phyloP scores from a whole-genome alignment of 345 rosid species.

The Euclidium syriacum region DNA sequence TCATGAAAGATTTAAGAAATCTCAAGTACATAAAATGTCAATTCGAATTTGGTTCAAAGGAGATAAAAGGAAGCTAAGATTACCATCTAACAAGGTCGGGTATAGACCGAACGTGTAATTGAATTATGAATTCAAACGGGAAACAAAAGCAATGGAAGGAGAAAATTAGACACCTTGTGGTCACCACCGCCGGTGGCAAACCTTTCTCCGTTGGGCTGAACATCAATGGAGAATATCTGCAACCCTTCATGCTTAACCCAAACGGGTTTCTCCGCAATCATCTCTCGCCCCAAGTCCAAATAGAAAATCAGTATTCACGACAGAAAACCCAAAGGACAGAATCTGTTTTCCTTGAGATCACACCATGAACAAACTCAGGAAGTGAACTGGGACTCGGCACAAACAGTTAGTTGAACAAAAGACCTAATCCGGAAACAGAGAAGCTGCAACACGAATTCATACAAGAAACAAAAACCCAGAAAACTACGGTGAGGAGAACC shows the following conservation, averaged over 20 bases:
- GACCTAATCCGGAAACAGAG: not conserved
- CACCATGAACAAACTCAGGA: not conserved
- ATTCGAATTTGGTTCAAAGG: not conserved
- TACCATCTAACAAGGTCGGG: not conserved
- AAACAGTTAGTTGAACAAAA: not conserved
- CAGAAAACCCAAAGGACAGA: not conserved
- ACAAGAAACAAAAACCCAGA: constrained; percentile 11
- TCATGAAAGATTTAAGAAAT: not conserved
- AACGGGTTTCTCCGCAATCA: constrained; percentile 94
- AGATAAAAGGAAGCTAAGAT: not conserved
- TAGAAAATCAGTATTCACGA: not conserved
- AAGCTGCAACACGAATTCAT: not conserved
- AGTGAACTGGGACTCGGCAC: constrained; percentile 3
- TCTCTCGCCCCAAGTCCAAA: constrained; percentile 22
- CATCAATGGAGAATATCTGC: constrained; percentile 96
- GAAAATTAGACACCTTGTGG: constrained; percentile 62
- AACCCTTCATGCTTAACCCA: constrained; percentile 98
- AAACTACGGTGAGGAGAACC: not conserved
- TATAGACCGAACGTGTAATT: not conserved
- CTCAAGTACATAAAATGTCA: not conserved
- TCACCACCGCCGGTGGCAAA: constrained; percentile 99
- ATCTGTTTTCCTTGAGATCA: not conserved
- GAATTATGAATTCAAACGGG: not conserved
- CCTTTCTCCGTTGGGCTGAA: constrained; percentile 93
- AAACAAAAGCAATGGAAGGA: not conserved